Evolutionary conservation across 768 basidiomycete species (phyloP).

Genomic region (Boletellus ananas): DNA sequence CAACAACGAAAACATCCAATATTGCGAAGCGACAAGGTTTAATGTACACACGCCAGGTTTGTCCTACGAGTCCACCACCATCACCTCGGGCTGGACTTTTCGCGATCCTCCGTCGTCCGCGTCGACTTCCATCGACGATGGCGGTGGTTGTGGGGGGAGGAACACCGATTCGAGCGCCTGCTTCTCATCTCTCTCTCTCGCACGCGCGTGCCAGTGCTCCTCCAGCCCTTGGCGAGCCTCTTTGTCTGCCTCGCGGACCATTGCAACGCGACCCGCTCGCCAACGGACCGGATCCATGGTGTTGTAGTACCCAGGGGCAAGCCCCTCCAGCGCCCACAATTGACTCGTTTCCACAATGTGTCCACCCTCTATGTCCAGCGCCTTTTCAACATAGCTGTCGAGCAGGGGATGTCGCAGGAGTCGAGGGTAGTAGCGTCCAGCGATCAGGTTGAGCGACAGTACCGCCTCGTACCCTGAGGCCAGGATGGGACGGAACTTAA

Average conservation of each 20-base stretch:
- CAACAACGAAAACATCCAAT: background rate
- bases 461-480: constrained; percentile 58
- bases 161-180: constrained; percentile 12
- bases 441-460: constrained; percentile 64
- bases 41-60: background rate
- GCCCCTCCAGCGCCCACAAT: constrained; percentile 70
- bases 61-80: constrained; percentile 18
- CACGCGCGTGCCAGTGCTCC: constrained; percentile 34
- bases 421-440: constrained; percentile 78
- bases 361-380: constrained; percentile 35
- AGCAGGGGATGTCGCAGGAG: constrained; percentile 66
- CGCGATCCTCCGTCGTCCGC: background rate
- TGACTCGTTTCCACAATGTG: constrained; percentile 43
- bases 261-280: constrained; percentile 47
- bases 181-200: constrained; percentile 27
- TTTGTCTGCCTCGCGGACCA: constrained; percentile 61
- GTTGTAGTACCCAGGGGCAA: constrained; percentile 63
- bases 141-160: constrained; percentile 11
- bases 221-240: constrained; percentile 44
- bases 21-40: background rate
- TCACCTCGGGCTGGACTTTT: constrained; percentile 9
- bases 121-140: constrained; percentile 3
- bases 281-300: constrained; percentile 65
- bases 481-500: constrained; percentile 66
- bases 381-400: constrained; percentile 36